These are phyloP conservation scores for Boletales sp. DNA, from an alignment of 768 basidiomycete genomes.

Conservation along the genomic window DNA sequence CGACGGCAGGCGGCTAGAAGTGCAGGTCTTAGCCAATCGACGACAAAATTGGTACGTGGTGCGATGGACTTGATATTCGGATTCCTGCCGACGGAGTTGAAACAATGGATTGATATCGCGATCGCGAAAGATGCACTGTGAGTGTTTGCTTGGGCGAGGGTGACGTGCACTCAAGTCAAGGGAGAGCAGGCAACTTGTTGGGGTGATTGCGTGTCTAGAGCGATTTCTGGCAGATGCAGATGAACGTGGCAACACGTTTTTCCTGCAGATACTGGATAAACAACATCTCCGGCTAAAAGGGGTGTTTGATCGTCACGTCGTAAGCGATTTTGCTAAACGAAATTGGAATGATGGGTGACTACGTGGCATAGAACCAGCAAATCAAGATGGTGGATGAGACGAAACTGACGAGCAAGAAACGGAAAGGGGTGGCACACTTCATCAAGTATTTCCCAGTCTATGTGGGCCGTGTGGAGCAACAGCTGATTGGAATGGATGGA, in stretches of 20 bases:
- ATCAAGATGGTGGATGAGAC: conserved; percentile 86
- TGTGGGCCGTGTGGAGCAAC: conserved; percentile 76
- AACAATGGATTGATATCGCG: conserved; percentile 79
- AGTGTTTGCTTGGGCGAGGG: conserved; percentile 1
- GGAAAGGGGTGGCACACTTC: conserved; percentile 88
- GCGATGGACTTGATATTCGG: conserved; percentile 96
- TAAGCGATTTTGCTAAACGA: conserved; percentile 30
- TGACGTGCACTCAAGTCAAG: conserved; percentile 2
- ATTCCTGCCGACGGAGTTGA: conserved; percentile 81
- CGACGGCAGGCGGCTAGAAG: conserved; percentile 82
- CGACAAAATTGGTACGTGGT: conserved; percentile 76
- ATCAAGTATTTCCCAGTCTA: conserved; percentile 92
- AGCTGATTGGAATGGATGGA: conserved; percentile 72
- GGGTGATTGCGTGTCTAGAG: conserved; percentile 77
- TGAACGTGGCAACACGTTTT: conserved; percentile 70
- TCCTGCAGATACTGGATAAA: conserved; percentile 74
- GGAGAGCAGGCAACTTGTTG: conserved; percentile 70
- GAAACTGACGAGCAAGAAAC: conserved; percentile 88
- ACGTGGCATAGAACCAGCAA: conserved; percentile 64
- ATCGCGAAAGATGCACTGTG: conserved; percentile 76
- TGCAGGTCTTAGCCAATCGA: conserved; percentile 61
- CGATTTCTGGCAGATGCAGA: conserved; percentile 73
- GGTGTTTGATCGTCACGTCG: conserved; percentile 75
- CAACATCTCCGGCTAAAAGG: conserved; percentile 75
- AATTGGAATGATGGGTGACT: conserved; percentile 1